Evolutionary conservation across 2,329 filamentous ascomycete genomes (phyloP).

Genomic region (Arthrobotrys entomopaga): DNA sequence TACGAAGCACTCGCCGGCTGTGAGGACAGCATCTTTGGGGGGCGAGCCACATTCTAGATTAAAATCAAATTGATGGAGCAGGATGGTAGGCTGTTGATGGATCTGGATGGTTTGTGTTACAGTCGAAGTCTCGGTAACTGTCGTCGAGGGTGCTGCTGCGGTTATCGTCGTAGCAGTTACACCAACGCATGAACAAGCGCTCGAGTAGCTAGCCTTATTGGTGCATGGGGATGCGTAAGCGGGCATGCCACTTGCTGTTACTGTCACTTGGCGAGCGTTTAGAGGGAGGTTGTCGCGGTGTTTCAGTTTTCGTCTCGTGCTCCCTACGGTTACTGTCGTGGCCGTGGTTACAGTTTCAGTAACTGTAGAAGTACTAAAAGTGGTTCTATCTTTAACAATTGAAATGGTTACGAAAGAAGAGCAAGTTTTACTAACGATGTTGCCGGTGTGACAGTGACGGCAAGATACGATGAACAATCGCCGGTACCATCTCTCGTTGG

Average conservation of each 20-base stretch:
- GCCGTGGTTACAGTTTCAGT: neutral
- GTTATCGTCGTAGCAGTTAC: neutral
- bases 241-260: neutral
- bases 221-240: conserved; percentile 9
- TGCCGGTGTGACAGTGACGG: conserved; percentile 10
- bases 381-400: neutral
- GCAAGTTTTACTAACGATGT: neutral
- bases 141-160: neutral
- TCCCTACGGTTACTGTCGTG: neutral
- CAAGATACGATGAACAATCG: conserved; percentile 24
- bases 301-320: neutral
- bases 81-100: neutral
- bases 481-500: conserved; percentile 7
- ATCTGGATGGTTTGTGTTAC: neutral
- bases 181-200: conserved; percentile 10
- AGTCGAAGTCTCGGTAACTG: neutral
- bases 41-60: neutral
- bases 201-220: neutral
- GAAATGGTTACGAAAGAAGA: neutral
- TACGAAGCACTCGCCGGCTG: neutral
- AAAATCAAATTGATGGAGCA: neutral
- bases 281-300: neutral
- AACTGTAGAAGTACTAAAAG: neutral
- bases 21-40: neutral
- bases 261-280: neutral